Evolutionary conservation across 164 flowering plant genomes (phyloP).

Genomic region (Dillenia turbinata): DNA sequence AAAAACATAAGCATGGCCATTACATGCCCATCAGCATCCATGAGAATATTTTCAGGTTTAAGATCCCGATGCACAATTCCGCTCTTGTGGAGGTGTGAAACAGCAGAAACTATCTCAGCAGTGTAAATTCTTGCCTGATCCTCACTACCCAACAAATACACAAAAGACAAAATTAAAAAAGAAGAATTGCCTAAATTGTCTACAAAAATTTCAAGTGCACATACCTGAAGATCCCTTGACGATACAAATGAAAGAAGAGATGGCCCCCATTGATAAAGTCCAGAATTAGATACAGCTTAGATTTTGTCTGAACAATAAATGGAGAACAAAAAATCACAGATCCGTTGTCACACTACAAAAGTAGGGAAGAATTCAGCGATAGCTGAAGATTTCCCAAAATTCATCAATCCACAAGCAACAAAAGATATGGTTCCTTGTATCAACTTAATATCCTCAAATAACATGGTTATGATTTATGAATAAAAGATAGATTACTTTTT

Average conservation of each 20-base stretch:
- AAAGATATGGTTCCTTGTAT: no score
- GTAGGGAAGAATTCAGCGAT: no score
- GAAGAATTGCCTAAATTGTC: slow-evolving; percentile 8
- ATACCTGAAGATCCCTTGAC: slow-evolving; percentile 90
- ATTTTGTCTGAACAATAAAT: slow-evolving; percentile 60
- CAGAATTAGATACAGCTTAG: slow-evolving; percentile 75
- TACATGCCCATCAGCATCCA: slow-evolving; percentile 96
- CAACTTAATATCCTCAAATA: no score
- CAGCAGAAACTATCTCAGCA: slow-evolving; percentile 96
- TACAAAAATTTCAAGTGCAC: background rate
- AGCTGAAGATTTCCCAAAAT: no score
- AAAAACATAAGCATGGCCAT: slow-evolving; percentile 17
- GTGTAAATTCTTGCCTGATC: slow-evolving; percentile 89
- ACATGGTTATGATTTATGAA: no score
- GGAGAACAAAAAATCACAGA: background rate
- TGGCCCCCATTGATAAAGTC: slow-evolving; percentile 94
- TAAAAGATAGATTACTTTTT: no score
- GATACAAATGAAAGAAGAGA: slow-evolving; percentile 84
- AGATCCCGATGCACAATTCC: slow-evolving; percentile 97
- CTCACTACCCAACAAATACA: slow-evolving; percentile 63
- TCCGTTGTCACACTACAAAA: background rate
- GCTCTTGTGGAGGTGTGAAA: slow-evolving; percentile 85
- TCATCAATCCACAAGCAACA: no score
- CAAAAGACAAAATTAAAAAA: slow-evolving; percentile 24
- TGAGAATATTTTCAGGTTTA: slow-evolving; percentile 91